phyloP scores from a whole-genome alignment of 495 filamentous ascomycete species.

The Immersiella caudata region DNA sequence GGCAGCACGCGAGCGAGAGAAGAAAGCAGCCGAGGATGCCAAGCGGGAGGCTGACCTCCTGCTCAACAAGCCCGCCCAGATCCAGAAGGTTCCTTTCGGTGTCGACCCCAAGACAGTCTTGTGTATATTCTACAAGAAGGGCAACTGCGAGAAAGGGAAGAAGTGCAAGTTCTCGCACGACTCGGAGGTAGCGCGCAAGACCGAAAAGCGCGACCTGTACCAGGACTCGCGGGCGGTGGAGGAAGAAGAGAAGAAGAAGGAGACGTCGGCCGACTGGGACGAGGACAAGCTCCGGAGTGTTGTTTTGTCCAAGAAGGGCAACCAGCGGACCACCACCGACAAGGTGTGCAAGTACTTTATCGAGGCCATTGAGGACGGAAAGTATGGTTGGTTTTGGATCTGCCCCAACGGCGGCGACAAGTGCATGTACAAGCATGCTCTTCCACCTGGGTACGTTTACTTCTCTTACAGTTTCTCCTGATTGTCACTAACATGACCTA shows the following conservation, averaged over 20 bases:
- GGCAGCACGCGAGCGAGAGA: constrained; percentile 78
- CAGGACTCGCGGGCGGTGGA: constrained; percentile 78
- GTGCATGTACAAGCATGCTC: constrained; percentile 97
- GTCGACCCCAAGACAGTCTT: constrained; percentile 99
- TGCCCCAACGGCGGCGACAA: constrained; percentile 97
- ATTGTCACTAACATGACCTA: constrained; percentile 44
- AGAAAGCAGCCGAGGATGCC: constrained; percentile 75
- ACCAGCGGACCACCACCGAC: constrained; percentile 93
- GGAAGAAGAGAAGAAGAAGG: constrained; percentile 82
- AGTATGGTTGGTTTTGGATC: constrained; percentile 99
- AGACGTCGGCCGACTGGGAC: constrained; percentile 95
- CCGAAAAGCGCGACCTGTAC: constrained; percentile 89
- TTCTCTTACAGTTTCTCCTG: background rate
- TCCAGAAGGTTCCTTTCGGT: constrained; percentile 95
- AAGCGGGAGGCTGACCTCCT: constrained; percentile 78
- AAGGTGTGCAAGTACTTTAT: constrained; percentile 99
- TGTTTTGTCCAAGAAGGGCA: constrained; percentile 93
- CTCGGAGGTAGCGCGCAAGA: constrained; percentile 82
- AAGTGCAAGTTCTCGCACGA: constrained; percentile 99
- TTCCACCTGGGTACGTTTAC: constrained; percentile 80
- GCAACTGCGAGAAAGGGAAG: constrained; percentile 92
- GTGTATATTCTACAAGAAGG: constrained; percentile 94
- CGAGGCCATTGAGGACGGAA: constrained; percentile 94
- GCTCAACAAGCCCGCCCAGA: constrained; percentile 90
- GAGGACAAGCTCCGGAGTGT: constrained; percentile 92